Evolutionary conservation across 805 yeast species (phyloP).

Genomic region (Lipomyces kockii): DNA sequence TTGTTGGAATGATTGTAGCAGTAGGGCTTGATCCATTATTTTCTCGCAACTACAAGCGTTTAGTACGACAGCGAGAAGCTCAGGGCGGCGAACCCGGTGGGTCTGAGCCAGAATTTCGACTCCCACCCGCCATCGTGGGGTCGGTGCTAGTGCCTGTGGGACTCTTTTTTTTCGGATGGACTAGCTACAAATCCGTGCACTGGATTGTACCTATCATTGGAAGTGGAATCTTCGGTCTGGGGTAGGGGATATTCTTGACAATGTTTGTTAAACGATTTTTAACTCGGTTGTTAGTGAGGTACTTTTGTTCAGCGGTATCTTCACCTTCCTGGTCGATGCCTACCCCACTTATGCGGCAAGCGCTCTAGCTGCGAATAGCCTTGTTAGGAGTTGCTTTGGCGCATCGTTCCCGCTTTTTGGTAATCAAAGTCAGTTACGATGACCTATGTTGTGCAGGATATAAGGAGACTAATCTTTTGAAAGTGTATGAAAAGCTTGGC

Average conservation of each 20-base stretch:
- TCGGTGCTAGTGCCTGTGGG: constrained; percentile 54
- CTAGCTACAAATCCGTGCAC: constrained; percentile 51
- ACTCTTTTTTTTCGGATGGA: constrained; percentile 67
- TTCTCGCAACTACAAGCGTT: constrained; percentile 51
- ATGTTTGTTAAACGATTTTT: constrained; percentile 53
- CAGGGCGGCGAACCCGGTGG: constrained; percentile 33
- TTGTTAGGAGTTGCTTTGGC: constrained; percentile 61
- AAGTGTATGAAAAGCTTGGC: constrained; percentile 57
- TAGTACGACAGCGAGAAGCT: constrained; percentile 45
- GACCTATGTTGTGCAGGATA: neutral
- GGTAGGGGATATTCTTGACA: constrained; percentile 49
- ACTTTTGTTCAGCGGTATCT: constrained; percentile 47
- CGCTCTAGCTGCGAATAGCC: constrained; percentile 67
- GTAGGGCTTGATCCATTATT: constrained; percentile 53
- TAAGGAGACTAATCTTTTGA: neutral
- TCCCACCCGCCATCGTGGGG: constrained; percentile 56
- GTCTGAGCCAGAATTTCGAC: constrained; percentile 53
- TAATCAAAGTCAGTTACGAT: constrained; percentile 43
- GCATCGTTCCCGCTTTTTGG: constrained; percentile 67
- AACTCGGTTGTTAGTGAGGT: constrained; percentile 50
- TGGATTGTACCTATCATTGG: constrained; percentile 65
- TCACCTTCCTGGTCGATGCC: constrained; percentile 65
- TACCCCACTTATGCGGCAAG: constrained; percentile 64
- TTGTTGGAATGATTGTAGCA: constrained; percentile 53
- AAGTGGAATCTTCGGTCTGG: constrained; percentile 55